Conservation (phyloP, 2,329 filamentous ascomycete genomes). For the Apiospora rasikravindrae region DNA sequence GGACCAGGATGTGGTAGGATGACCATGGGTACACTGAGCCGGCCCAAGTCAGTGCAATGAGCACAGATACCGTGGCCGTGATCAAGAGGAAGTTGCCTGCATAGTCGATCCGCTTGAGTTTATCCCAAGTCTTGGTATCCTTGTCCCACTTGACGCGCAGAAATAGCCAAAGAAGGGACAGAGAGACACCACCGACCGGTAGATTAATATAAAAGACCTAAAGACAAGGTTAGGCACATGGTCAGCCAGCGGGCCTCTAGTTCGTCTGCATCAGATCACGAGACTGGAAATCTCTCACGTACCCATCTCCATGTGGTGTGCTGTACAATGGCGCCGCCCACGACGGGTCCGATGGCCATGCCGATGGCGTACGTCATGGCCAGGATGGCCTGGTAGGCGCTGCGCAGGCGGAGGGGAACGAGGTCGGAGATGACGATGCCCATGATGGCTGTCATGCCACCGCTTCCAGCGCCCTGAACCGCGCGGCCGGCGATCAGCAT, state of each 20-base stretch:
- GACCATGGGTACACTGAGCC: slow-evolving; percentile 26
- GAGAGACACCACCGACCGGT: slow-evolving; percentile 32
- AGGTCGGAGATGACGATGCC: slow-evolving; percentile 17
- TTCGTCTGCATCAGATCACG: too few species aligned
- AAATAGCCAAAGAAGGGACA: slow-evolving; percentile 32
- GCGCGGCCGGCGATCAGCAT: slow-evolving; percentile 13
- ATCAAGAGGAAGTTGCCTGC: slow-evolving; percentile 29
- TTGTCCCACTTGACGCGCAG: slow-evolving; percentile 24
- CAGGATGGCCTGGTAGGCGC: slow-evolving; percentile 15
- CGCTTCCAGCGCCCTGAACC: slow-evolving; percentile 16
- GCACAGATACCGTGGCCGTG: slow-evolving; percentile 20
- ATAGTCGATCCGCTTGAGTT: slow-evolving; percentile 29
- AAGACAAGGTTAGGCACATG: too few species aligned
- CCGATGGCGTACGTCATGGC: not conserved
- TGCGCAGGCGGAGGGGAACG: slow-evolving; percentile 6
- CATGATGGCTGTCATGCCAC: slow-evolving; percentile 15
- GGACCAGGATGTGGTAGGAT: slow-evolving; percentile 37
- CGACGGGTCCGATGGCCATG: slow-evolving; percentile 11
- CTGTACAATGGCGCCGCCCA: slow-evolving; percentile 1
- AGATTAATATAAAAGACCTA: not conserved
- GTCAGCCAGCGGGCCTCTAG: too few species aligned
- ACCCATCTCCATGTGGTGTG: not conserved
- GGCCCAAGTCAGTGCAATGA: slow-evolving; percentile 24
- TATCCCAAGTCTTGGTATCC: slow-evolving; percentile 19
- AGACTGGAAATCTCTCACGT: too few species aligned